phyloP scores from a whole-genome alignment of 2,329 filamentous ascomycete species.

The Sodiomyces alkalinus region DNA sequence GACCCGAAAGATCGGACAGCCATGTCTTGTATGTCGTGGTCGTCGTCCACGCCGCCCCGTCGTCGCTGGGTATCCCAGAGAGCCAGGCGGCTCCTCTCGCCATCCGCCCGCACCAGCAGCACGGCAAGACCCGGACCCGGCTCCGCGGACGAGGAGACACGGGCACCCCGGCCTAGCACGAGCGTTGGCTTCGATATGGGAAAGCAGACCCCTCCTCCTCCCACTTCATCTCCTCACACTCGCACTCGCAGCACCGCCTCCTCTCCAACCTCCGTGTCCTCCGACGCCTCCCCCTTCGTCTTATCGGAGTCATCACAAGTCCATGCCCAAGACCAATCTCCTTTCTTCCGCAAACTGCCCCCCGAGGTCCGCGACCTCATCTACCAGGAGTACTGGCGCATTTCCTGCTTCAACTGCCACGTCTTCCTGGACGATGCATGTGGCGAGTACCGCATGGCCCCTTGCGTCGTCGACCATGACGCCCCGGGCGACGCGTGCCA shows the following conservation, averaged over 20 bases:
- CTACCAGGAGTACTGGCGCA: conserved; percentile 4
- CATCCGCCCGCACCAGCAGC: too few species aligned
- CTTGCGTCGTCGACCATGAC: conserved; percentile 5
- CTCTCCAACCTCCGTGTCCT: background rate
- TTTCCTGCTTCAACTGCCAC: conserved; percentile 4
- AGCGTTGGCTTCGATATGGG: too few species aligned
- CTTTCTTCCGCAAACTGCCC: conserved; percentile 4
- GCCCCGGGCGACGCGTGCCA: conserved; percentile 7
- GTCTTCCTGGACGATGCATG: conserved; percentile 3
- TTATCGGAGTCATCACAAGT: background rate
- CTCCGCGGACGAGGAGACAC: too few species aligned
- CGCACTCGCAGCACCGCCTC: too few species aligned
- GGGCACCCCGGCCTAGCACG: too few species aligned
- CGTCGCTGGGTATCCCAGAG: too few species aligned
- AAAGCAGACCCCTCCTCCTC: too few species aligned
- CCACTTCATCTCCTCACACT: too few species aligned
- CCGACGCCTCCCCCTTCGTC: background rate
- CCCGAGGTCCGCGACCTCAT: conserved; percentile 7
- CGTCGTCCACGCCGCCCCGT: too few species aligned
- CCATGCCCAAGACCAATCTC: conserved; percentile 2
- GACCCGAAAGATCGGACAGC: too few species aligned
- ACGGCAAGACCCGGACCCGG: too few species aligned
- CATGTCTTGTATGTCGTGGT: too few species aligned
- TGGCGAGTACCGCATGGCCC: conserved; percentile 1
- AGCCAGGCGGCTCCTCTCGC: background rate